These are phyloP conservation scores for Sonneratia caseolaris DNA, from an alignment of 345 rosid genomes.

Conservation along the genomic window DNA sequence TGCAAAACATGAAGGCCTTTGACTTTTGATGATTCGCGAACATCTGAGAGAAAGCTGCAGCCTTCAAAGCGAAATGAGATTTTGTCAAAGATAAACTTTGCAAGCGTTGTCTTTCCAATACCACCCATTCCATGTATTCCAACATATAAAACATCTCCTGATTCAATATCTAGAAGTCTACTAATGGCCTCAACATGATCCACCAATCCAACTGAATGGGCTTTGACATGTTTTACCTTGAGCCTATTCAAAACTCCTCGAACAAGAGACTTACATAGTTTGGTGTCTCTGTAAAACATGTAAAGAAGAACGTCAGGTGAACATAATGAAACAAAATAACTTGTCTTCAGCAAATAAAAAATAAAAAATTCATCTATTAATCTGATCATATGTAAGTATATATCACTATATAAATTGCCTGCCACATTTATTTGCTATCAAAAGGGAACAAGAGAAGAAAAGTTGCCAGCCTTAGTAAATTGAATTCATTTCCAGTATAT, in stretches of 20 bases:
- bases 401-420: too few relatives aligned
- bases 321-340: too few relatives aligned
- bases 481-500: too few relatives aligned
- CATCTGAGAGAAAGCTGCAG: not conserved
- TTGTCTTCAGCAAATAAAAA: not conserved
- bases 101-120: not conserved
- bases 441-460: too few relatives aligned
- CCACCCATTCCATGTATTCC: slow-evolving; percentile 1
- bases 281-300: slow-evolving; percentile 7
- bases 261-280: not conserved
- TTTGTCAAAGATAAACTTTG: not conserved
- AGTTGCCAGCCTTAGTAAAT: too few relatives aligned
- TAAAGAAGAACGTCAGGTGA: too few relatives aligned
- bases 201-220: not conserved
- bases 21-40: not conserved
- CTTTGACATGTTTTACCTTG: not conserved
- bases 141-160: not conserved
- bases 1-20: not conserved
- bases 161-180: not conserved
- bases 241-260: not conserved
- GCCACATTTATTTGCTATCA: too few relatives aligned
- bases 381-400: too few relatives aligned
- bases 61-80: not conserved
- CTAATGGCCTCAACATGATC: not conserved
- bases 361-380: not conserved